Percentiles rank a stretch among this genome's conserved stretches.
These are phyloP conservation scores for Trichoderma endophyticum DNA, from an alignment of 2,329 filamentous ascomycete species.

Conservation along the genomic window DNA sequence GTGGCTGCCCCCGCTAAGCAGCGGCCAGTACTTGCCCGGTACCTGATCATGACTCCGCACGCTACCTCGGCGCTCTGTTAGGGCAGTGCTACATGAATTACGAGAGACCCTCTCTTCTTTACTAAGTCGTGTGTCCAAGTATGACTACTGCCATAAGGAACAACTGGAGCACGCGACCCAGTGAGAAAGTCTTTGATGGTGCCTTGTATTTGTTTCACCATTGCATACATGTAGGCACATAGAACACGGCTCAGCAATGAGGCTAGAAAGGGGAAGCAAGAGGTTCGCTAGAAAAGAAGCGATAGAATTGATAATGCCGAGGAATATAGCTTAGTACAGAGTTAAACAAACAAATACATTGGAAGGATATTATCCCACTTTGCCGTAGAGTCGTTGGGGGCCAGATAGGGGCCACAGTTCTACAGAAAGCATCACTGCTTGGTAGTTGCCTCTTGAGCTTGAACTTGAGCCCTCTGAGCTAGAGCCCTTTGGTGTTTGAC, in stretches of 20 bases:
- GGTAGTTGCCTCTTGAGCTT: not conserved
- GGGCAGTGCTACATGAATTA: not conserved
- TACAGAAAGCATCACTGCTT: not conserved
- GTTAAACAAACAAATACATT: slow-evolving; percentile 5
- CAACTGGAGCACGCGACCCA: not conserved
- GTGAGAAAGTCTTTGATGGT: not conserved
- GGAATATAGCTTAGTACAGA: slow-evolving; percentile 15
- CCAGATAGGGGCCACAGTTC: not conserved
- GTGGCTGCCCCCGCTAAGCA: not conserved
- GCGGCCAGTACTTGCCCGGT: not conserved
- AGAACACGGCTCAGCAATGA: not conserved
- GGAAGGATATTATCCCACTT: not conserved
- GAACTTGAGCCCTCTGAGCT: not conserved
- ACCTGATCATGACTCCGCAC: not conserved
- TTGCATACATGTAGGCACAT: not conserved
- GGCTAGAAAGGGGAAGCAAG: not conserved
- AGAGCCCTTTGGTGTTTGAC: not conserved
- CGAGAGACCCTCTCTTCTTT: not conserved
- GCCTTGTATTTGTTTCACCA: not conserved
- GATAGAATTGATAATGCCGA: slow-evolving; percentile 8
- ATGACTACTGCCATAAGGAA: not conserved
- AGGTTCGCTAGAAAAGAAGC: not conserved
- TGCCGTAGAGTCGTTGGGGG: not conserved
- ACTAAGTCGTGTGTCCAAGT: not conserved
- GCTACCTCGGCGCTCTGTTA: not conserved